Conservation (phyloP, 208 protist genomes). For the Trypanosoma lewisi region DNA sequence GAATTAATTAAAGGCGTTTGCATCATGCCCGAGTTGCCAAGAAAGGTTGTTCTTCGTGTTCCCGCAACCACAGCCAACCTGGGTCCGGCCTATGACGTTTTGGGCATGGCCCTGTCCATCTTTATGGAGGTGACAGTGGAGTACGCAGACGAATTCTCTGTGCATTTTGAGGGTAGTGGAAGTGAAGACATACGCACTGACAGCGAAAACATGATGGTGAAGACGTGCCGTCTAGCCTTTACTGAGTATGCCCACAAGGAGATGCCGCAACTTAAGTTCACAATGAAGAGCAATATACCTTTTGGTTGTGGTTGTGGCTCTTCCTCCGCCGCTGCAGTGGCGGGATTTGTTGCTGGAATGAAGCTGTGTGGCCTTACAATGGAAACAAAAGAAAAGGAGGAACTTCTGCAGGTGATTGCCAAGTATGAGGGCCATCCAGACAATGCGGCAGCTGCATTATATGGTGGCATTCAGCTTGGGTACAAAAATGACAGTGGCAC, state of each 20-base stretch:
- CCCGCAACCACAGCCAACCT: constrained; percentile 94
- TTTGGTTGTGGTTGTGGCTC: constrained; percentile 89
- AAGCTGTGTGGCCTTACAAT: constrained; percentile 81
- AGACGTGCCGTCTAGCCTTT: constrained; percentile 70
- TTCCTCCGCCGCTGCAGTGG: constrained; percentile 87
- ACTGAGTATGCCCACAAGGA: constrained; percentile 68
- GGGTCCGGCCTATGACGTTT: constrained; percentile 88
- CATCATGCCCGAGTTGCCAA: constrained; percentile 27
- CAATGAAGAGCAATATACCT: constrained; percentile 88
- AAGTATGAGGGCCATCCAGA: constrained; percentile 91
- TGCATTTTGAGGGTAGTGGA: constrained; percentile 80
- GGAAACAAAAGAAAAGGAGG: constrained; percentile 60
- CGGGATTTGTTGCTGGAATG: constrained; percentile 90
- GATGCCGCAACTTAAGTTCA: constrained; percentile 84
- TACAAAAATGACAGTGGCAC: constrained; percentile 34
- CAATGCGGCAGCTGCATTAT: constrained; percentile 92
- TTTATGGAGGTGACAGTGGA: constrained; percentile 91
- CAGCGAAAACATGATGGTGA: constrained; percentile 85
- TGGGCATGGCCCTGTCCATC: constrained; percentile 91
- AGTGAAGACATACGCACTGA: constrained; percentile 61
- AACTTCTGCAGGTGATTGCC: constrained; percentile 78
- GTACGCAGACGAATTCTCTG: constrained; percentile 61
- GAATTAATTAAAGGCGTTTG: too few relatives aligned
- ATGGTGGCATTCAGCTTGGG: constrained; percentile 92
- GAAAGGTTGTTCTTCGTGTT: constrained; percentile 78